Percentiles rank a stretch among this genome's conserved stretches.
Conservation (phyloP, 345 rosid species). For the Populus davidiana region DNA sequence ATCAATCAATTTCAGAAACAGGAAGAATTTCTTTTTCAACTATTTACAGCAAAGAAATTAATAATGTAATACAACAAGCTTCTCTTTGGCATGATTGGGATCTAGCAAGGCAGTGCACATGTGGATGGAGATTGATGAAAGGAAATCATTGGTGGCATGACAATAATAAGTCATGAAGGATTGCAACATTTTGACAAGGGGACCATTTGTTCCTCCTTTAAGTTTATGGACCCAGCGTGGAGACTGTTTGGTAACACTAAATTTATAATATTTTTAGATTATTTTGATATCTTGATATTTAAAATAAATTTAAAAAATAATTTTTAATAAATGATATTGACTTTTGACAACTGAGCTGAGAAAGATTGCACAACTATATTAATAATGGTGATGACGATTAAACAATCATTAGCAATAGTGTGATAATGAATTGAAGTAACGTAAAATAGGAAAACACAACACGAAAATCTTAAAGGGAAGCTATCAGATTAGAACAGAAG, state of each 20-base stretch:
- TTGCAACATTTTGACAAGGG: constrained; percentile 15
- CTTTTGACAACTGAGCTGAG: too few species aligned
- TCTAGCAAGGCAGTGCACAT: constrained; percentile 34
- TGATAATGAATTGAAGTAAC: background rate
- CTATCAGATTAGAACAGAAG: background rate
- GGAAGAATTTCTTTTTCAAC: background rate
- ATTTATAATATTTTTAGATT: too few species aligned
- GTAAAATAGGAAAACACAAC: background rate
- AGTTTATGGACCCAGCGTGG: constrained; percentile 12
- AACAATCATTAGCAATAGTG: too few species aligned
- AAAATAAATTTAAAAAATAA: too few species aligned
- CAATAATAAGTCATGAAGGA: constrained; percentile 23
- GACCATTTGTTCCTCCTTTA: constrained; percentile 25
- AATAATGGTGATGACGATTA: too few species aligned
- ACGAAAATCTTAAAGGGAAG: background rate
- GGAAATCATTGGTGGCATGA: constrained; percentile 43
- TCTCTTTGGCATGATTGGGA: constrained; percentile 29
- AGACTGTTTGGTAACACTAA: too few species aligned
- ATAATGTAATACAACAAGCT: background rate
- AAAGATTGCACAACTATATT: too few species aligned
- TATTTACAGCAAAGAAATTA: background rate
- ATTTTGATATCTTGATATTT: too few species aligned
- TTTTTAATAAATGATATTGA: too few species aligned
- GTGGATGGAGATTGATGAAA: constrained; percentile 26
- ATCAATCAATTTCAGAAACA: background rate